Conservation (phyloP, 1,139 yeast genomes). For the Geotrichum candidum region DNA sequence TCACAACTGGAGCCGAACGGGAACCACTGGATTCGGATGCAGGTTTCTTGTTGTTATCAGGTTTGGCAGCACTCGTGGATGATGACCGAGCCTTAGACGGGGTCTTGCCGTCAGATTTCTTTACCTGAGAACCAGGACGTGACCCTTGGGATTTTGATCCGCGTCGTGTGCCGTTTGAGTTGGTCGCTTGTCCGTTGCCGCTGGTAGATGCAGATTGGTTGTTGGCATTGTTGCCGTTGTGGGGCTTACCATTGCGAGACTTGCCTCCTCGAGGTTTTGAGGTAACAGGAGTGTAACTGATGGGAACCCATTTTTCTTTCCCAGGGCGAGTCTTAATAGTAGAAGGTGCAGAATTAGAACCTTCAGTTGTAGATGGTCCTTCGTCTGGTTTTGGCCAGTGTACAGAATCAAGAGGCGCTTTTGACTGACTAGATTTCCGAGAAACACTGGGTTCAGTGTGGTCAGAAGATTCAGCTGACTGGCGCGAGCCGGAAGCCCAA, state of each 20-base stretch:
- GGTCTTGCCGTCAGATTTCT: not conserved
- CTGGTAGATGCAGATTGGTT: not conserved
- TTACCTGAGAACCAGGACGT: not conserved
- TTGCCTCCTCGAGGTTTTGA: conserved; percentile 6
- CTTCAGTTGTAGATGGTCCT: not conserved
- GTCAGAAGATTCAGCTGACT: conserved; percentile 9
- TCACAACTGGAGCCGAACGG: not conserved
- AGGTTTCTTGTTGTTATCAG: not conserved
- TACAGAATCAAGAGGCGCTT: conserved; percentile 15
- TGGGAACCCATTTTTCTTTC: conserved; percentile 15
- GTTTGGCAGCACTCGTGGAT: not conserved
- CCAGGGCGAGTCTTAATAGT: conserved; percentile 1
- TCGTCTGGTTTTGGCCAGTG: conserved; percentile 21
- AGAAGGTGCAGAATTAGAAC: not conserved
- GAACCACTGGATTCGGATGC: not conserved
- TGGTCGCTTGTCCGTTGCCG: not conserved
- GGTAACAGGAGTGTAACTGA: conserved; percentile 12
- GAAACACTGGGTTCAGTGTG: not conserved
- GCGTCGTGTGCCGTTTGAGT: not conserved
- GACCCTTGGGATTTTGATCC: not conserved
- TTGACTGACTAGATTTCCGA: not conserved
- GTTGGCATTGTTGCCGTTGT: not conserved
- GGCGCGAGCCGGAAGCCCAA: conserved; percentile 30
- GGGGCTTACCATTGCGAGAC: conserved; percentile 10
- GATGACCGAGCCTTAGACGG: not conserved